Evolutionary conservation across 495 filamentous ascomycete species (phyloP).

Genomic region (Lophiotrema nucula): DNA sequence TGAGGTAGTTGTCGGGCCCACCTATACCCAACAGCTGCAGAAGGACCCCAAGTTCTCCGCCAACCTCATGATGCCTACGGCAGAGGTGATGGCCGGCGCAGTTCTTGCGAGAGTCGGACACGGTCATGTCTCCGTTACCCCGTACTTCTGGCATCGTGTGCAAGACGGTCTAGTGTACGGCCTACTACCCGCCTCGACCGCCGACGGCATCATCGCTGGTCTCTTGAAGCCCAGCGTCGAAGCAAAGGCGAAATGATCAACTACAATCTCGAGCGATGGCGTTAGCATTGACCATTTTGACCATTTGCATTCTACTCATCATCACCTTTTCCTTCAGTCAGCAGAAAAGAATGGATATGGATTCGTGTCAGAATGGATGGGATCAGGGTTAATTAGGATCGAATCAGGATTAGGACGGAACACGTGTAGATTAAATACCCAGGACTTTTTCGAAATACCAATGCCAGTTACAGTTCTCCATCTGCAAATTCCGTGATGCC

Average conservation of each 20-base stretch:
- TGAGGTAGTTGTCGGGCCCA: constrained; percentile 1
- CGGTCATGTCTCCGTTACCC: neutral
- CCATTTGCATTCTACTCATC: too few relatives aligned
- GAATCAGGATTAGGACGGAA: too few relatives aligned
- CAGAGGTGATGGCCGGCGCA: neutral
- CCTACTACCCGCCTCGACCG: neutral
- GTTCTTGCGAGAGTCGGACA: constrained; percentile 7
- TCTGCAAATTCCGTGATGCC: too few relatives aligned
- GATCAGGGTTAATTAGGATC: too few relatives aligned
- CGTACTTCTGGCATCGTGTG: constrained; percentile 10
- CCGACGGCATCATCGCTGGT: neutral
- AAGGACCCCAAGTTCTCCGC: neutral
- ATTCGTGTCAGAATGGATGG: too few relatives aligned
- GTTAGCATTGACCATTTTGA: too few relatives aligned
- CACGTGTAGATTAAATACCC: too few relatives aligned
- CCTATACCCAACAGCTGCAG: constrained; percentile 8
- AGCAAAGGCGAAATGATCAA: constrained; percentile 3
- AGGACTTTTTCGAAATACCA: too few relatives aligned
- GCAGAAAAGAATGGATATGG: too few relatives aligned
- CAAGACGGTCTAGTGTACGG: neutral
- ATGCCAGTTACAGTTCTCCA: too few relatives aligned
- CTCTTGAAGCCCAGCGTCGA: constrained; percentile 13
- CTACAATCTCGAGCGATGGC: too few relatives aligned
- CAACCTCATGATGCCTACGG: constrained; percentile 3
- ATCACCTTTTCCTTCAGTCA: too few relatives aligned